Base-by-base conservation (phyloP, 2,329 filamentous ascomycete genomes). In the Paecilomyces niveus region DNA sequence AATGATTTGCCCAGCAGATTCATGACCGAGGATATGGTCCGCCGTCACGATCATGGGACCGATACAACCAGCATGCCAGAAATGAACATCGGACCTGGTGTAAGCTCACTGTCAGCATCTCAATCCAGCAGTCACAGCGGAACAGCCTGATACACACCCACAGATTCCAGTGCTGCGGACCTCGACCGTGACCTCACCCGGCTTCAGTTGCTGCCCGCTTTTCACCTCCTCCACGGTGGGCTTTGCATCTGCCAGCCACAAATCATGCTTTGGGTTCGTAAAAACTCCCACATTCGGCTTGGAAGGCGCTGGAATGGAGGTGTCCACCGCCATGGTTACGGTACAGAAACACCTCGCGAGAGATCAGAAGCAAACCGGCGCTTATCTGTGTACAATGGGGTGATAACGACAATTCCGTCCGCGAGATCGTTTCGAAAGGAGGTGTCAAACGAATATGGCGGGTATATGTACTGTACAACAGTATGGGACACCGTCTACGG, bases 111-210 rank as follows among this genome's bases (percentile, higher is more conserved):
- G 56, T 67, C 53, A 60, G 58, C 55, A 33, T 53, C 22, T 57
- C 21, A 35, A 29, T 9, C n/a, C 21, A 54, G 18, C 35, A 58
- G 24, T 33, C 32, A 54, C 56, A 18, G 54, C 55, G 32, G 53
- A 45, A 53, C 18, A 54, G 45, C 57, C 5, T 3, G 21, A 54
- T 35, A 70, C 80, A 70, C 80, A 94, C 85, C 93, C 93, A 81
- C 94, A 97, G 69, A 97, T 97, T 58, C 94, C 94, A 7, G 93
- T 97, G 77, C 90, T 96, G 77, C 93, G 90, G 74, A 97, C 85
- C 57, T 90, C 90, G 62, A 97, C 76, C 26, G 90, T 92, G 54
- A 97, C 91, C 77, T 97, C 89, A 55, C 92, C 93, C 24, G 84
- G 82, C 76, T 89, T 87, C 68, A 97, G 79, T 54, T 81, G 82